Evolutionary conservation across 768 basidiomycete species (phyloP).

Genomic region (Agaricus blazei): DNA sequence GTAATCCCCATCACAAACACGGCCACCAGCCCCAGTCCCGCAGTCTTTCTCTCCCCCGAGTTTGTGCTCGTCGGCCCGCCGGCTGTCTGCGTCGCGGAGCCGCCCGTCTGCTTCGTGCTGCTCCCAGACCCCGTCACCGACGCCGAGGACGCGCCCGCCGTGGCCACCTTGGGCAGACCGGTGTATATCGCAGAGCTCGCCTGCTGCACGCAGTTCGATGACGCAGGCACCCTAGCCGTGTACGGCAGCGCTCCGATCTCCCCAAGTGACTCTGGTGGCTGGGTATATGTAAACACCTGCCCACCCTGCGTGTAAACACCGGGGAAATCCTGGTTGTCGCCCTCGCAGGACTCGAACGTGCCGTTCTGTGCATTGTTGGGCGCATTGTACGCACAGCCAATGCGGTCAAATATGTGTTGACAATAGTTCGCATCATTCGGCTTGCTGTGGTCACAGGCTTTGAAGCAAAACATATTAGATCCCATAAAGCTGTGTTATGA

Average conservation of each 20-base stretch:
- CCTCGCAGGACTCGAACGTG: slow-evolving; percentile 56
- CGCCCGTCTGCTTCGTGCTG: slow-evolving; percentile 1
- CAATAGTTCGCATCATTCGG: slow-evolving; percentile 47
- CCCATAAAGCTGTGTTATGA: neutral
- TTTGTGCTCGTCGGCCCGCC: neutral
- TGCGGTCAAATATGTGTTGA: slow-evolving; percentile 67
- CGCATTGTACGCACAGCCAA: slow-evolving; percentile 68
- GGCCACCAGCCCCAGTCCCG: neutral
- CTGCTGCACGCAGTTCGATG: slow-evolving; percentile 30
- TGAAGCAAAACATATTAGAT: slow-evolving; percentile 7
- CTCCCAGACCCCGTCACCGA: neutral
- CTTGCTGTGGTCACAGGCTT: slow-evolving; percentile 14
- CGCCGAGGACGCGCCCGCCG: neutral
- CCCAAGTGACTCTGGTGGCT: slow-evolving; percentile 34
- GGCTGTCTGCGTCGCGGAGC: slow-evolving; percentile 2
- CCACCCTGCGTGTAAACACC: slow-evolving; percentile 36
- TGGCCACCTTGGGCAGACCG: slow-evolving; percentile 14
- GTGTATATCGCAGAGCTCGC: slow-evolving; percentile 26
- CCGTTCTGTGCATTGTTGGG: slow-evolving; percentile 58
- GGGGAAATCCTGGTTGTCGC: slow-evolving; percentile 55
- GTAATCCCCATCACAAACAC: neutral
- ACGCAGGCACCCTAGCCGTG: slow-evolving; percentile 29
- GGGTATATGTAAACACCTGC: slow-evolving; percentile 30
- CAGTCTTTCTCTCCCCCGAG: neutral
- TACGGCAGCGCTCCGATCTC: slow-evolving; percentile 34